Evolutionary conservation across 176 grass and related monocot species (phyloP).

Genomic region (Juncus inflexus): DNA sequence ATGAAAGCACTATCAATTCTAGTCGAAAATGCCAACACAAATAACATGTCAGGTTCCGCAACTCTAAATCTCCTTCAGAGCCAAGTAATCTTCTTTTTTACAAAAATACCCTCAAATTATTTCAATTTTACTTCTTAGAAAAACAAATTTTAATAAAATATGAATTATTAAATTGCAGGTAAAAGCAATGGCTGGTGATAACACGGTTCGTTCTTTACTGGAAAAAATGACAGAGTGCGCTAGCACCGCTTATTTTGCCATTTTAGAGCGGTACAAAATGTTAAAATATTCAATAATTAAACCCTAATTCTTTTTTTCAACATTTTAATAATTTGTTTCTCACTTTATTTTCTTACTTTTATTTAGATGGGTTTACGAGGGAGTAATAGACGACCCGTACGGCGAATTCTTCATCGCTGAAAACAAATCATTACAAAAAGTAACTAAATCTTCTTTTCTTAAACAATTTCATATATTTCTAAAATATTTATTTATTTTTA

Average conservation of each 20-base stretch:
- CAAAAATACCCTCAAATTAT: slow-evolving; percentile 18
- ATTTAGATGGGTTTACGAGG: slow-evolving; percentile 94
- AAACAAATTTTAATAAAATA: too few species aligned
- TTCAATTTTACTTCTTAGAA: slow-evolving; percentile 3
- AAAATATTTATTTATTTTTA: slow-evolving; percentile 27
- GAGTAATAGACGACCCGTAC: slow-evolving; percentile 94
- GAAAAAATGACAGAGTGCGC: slow-evolving; percentile 91
- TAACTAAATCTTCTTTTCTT: slow-evolving; percentile 35
- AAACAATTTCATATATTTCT: background rate
- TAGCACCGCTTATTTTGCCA: slow-evolving; percentile 81
- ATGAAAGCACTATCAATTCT: slow-evolving; percentile 79
- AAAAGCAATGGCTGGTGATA: slow-evolving; percentile 93
- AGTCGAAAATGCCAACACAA: slow-evolving; percentile 68
- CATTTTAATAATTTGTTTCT: slow-evolving; percentile 8
- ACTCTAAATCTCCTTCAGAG: slow-evolving; percentile 95
- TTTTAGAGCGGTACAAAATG: slow-evolving; percentile 73
- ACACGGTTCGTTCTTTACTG: slow-evolving; percentile 73
- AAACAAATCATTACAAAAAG: slow-evolving; percentile 97
- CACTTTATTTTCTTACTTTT: slow-evolving; percentile 5
- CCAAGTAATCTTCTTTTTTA: slow-evolving; percentile 43
- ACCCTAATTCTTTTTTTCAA: background rate
- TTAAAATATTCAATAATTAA: background rate
- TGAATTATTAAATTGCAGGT: slow-evolving; percentile 44
- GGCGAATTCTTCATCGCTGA: slow-evolving; percentile 99
- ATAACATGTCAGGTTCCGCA: slow-evolving; percentile 61